Base-by-base conservation (phyloP, 2,329 filamentous ascomycete genomes). In the Colletotrichum tropicicola region DNA sequence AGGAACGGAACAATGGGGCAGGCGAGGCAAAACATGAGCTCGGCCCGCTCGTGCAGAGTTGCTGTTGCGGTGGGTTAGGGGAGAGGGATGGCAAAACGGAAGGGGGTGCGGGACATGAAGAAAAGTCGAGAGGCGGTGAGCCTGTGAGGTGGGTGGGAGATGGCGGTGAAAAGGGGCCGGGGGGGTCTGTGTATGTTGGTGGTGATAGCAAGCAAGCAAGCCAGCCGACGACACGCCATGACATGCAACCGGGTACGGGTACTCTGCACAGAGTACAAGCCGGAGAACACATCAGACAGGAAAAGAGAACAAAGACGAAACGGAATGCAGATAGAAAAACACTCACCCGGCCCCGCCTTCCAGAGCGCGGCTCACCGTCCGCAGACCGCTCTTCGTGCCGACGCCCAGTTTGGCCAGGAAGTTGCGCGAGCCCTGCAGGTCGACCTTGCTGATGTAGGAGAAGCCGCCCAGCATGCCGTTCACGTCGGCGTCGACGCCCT, bases 401-500 rank as follows among this genome's bases (percentile, higher is more conserved):
- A 84, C 74, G 7, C 86, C 86, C 4, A 94, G 78, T 72, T 92
- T 92, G 13, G 87, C 85, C 32, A 93, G 77, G 75, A 94, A 93
- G 55, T 85, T 89, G 32, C 86, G 84, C 0, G 89, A 92, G 43
- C 90, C 90, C 59, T 68, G 87, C 7, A 95, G 82, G 74, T 94
- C 92, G 65, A 91, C 85, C 66, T 87, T 85, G 32, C 88, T 91
- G 72, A 92, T 85, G 74, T 58, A 89, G 84, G 12, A 80, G 75
- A 82, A 81, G 77, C 94, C 92, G 66, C 93, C 94, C 2, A 97
- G 89, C 90, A 96, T 94, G 73, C 93, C 92, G 70, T 91, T 85
- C 48, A 81, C 77, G 53, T 83, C 78, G 43, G 82, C 79, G 2
- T 76, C 75, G 55, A 82, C 71, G 21, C 73, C 70, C 55, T 83